A percentile compares a stretch with the other conserved stretches of the same genome.
Evolutionary conservation across 73 alveolate species (phyloP).

Genomic region (Paramecium sonneborni): DNA sequence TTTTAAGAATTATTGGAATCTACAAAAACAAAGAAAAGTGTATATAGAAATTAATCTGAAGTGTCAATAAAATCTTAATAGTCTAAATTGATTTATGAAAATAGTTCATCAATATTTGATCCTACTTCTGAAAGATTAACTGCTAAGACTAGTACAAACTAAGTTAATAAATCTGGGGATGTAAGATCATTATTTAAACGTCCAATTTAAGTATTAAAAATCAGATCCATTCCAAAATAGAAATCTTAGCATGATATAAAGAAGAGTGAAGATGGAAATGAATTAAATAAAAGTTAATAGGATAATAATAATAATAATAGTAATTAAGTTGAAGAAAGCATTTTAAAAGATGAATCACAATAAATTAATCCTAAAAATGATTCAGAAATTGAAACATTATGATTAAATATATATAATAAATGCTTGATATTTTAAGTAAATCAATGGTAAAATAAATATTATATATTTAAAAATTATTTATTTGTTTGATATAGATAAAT

Average conservation of each 20-base stretch:
- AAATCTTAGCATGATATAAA: background rate
- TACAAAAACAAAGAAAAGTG: background rate
- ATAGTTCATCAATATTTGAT: background rate
- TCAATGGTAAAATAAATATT: no score
- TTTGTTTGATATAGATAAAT: background rate
- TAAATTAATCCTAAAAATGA: background rate
- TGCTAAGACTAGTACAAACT: background rate
- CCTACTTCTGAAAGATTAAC: background rate
- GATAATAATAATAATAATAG: background rate
- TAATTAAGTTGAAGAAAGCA: background rate
- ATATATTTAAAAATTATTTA: no score
- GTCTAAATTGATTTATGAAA: background rate
- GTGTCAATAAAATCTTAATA: background rate
- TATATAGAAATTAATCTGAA: background rate
- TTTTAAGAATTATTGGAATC: constrained; percentile 16
- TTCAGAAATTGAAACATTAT: background rate
- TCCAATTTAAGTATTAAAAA: background rate
- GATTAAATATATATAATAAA: background rate
- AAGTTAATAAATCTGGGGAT: background rate
- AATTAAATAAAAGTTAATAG: background rate
- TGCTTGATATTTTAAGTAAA: background rate
- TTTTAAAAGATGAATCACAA: background rate
- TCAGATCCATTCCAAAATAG: background rate
- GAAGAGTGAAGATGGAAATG: background rate
- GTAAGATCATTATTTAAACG: constrained; percentile 17